Base-by-base conservation (phyloP, 2,329 filamentous ascomycete species). In the Cordyceps fumosorosea region DNA sequence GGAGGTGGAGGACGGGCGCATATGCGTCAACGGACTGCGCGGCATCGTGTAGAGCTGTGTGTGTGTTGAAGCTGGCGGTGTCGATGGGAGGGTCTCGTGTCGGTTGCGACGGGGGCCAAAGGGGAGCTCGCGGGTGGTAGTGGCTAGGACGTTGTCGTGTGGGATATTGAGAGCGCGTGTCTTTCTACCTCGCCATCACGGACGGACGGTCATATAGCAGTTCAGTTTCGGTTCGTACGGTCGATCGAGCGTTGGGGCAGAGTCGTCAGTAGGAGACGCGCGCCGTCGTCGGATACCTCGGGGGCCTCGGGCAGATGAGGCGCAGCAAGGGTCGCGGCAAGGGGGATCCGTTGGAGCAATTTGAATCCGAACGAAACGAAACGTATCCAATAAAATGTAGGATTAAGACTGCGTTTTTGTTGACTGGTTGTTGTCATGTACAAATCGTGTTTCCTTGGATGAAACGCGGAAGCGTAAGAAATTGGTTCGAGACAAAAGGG, bases 41-140 rank as follows among this genome's bases (percentile, higher is more conserved):
- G 81, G 79, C 81, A 84, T 84, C 40, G 62, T 32, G 44, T 48
- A 18, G 7, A 24, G 42, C 1, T 48, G 29, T 32, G 42, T 10
- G 22, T 10, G 54, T 34, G 42, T 47, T n/a, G 24, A 56, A 5
- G 6, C 26, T 18, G 29, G 29, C 5, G 18, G 26, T 26, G 40
- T 45, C 8, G n/a, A 22, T 8, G 44, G 16, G 5, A 29, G 6
- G 6, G 16, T 16, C 40, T 3, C 16, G 26, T 44, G 3, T 44
- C 26, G 6, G 6, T 26, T 32, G 54, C 37, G 56, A 50, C n/a
- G 3, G 20, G 32, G 45, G 16, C 4, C 2, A 44, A 2, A 12
- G 22, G 26, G 26, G 26, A 14, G 34, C 34, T 37, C 34, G 29
- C 24, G 3, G 45, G 14, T 12, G 45, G 14, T n/a, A 34, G 22